phyloP scores from a whole-genome alignment of 139 green algal genomes.

The Tetraselmis striata region DNA sequence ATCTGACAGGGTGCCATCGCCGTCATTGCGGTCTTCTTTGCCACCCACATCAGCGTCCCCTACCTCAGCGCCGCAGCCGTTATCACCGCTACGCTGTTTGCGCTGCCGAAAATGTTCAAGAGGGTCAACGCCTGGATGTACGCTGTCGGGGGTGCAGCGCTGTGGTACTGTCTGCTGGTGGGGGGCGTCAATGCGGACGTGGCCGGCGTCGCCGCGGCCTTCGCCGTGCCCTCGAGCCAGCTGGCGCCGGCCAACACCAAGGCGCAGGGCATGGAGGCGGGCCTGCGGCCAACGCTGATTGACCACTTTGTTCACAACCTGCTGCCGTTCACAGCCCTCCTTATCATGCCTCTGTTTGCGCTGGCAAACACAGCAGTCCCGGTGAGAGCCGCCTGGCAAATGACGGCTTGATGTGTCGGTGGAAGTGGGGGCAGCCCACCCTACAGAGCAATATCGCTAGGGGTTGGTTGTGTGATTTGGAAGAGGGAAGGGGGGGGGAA shows the following conservation, averaged over 20 bases:
- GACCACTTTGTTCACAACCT: slow-evolving; percentile 17
- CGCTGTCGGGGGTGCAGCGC: neutral
- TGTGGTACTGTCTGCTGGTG: slow-evolving; percentile 21
- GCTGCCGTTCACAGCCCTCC: slow-evolving; percentile 4
- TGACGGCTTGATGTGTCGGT: neutral
- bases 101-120: slow-evolving; percentile 4
- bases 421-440: too few species aligned
- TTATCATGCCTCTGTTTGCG: slow-evolving; percentile 28
- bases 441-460: too few species aligned
- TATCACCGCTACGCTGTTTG: slow-evolving; percentile 5
- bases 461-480: too few species aligned
- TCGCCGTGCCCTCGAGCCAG: slow-evolving; percentile 10
- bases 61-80: slow-evolving; percentile 8
- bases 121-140: slow-evolving; percentile 10
- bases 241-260: neutral
- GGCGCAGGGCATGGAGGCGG: neutral
- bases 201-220: slow-evolving; percentile 14
- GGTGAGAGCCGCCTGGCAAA: neutral
- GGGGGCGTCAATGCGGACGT: slow-evolving; percentile 25
- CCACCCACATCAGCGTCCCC: neutral
- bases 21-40: slow-evolving; percentile 25
- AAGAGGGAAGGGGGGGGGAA: too few species aligned
- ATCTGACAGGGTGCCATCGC: slow-evolving; percentile 16
- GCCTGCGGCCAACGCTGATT: neutral
- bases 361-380: slow-evolving; percentile 17